These are phyloP conservation scores for Ustilago lituana DNA, from an alignment of 1,284 basidiomycete species.

Conservation along the genomic window DNA sequence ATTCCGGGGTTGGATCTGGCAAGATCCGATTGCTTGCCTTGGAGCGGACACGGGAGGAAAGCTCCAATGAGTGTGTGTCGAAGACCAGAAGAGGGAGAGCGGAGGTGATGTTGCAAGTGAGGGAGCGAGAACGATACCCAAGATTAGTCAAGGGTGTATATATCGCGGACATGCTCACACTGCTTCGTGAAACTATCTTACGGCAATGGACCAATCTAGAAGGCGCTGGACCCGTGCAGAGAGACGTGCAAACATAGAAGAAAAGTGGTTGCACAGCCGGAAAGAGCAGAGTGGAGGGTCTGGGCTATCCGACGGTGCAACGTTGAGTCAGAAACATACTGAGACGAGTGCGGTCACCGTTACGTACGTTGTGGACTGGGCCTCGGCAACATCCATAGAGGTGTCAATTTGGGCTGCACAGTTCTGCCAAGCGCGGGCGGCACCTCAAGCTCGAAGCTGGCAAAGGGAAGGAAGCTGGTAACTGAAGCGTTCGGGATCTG, in stretches of 20 bases:
- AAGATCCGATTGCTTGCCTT: too few relatives aligned
- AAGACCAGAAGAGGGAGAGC: too few relatives aligned
- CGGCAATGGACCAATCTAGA: too few relatives aligned
- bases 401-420: conserved; percentile 11
- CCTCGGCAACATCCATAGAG: conserved; percentile 1
- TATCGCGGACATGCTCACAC: not conserved
- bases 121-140: not conserved
- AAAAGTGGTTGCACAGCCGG: not conserved
- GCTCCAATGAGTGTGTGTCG: too few relatives aligned
- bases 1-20: too few relatives aligned
- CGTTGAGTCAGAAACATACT: conserved; percentile 7
- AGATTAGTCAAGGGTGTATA: not conserved
- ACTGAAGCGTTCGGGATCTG: conserved; percentile 16
- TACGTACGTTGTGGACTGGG: conserved; percentile 6
- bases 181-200: too few relatives aligned
- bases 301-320: not conserved
- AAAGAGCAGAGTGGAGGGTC: conserved; percentile 5
- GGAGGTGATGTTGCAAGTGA: not conserved
- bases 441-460: too few relatives aligned
- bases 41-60: too few relatives aligned
- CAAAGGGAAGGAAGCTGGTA: not conserved
- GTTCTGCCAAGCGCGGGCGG: conserved; percentile 5
- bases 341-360: conserved; percentile 16
- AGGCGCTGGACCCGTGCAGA: too few relatives aligned
- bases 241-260: not conserved